Evolutionary conservation across 148 eudicot genomes (phyloP).

Genomic region (Nepenthes mirabilis): DNA sequence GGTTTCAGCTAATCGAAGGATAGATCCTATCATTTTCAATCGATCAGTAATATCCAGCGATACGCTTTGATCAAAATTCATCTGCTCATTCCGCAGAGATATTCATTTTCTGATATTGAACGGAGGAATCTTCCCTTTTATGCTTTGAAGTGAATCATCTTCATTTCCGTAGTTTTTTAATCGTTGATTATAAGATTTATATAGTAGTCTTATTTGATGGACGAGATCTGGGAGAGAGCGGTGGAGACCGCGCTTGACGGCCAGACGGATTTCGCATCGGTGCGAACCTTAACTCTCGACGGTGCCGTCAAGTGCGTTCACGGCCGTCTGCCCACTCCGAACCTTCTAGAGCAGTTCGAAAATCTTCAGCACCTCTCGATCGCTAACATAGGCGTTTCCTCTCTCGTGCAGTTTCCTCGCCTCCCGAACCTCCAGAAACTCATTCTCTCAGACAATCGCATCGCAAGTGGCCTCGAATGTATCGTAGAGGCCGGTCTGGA

Average conservation of each 20-base stretch:
- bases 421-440: slow-evolving; percentile 49
- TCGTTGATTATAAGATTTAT: not conserved
- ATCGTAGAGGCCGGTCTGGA: slow-evolving; percentile 59
- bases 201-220: slow-evolving; percentile 29
- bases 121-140: not conserved
- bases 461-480: slow-evolving; percentile 60
- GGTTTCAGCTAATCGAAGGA: slow-evolving; percentile 13
- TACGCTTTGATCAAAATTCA: not conserved
- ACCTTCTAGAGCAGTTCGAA: slow-evolving; percentile 55
- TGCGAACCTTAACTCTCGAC: slow-evolving; percentile 68
- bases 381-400: slow-evolving; percentile 69
- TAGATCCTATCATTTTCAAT: not conserved
- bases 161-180: not conserved
- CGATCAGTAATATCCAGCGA: not conserved
- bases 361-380: slow-evolving; percentile 67
- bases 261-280: slow-evolving; percentile 32
- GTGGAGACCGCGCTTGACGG: slow-evolving; percentile 89
- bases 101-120: not conserved
- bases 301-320: slow-evolving; percentile 81
- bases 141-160: not conserved
- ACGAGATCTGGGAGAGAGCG: slow-evolving; percentile 95
- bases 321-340: slow-evolving; percentile 69
- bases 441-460: slow-evolving; percentile 70
- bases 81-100: not conserved
- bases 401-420: slow-evolving; percentile 68